Base-by-base conservation (phyloP, 176 grass and related monocot species). In the Ananas comosus region DNA sequence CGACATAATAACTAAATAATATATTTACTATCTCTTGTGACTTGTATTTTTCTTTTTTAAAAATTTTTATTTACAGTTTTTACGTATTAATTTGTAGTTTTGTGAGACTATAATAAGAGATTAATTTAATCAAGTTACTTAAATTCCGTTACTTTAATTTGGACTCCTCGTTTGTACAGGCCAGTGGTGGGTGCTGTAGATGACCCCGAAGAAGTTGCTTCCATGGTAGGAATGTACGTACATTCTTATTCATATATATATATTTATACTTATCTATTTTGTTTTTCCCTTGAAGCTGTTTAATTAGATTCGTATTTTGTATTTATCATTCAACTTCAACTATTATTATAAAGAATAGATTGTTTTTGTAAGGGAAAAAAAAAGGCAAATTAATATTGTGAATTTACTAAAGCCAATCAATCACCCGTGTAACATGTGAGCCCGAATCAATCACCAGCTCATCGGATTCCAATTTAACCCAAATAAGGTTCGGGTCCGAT, bases 181-280 rank as follows among this genome's bases (percentile, higher is more conserved):
- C 29, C 64, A 22, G 71, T 81, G 16, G 63, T 33, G n/a, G 79
- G 71, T 4, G 79, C 79, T 27, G 79, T 75, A 33, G 70, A 74
- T 29, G 64, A 81, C 61, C 79, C 79, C 4, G 79, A 81, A 53
- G 51, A 28, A 3, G 19, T 81, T 50, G 79, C 79, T 18, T 68
- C 79, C n/a, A 74, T 67, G 56, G 79, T 81, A 4, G 24, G 33
- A 19, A 71, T 74, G 79, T 81, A 52, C 57, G 79, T 74, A 47
- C 72, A 47, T 79, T 47, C 71, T 1, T 69, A 29, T 17, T 59
- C 4, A n/a, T 59, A 9, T 21, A n/a, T n/a, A n/a, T n/a, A n/a
- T n/a, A n/a, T 23, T 61, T 10, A 21, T 18, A 19, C 11, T 21
- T 61, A 19, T 61, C n/a, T 10, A 61, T 61, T 22, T 61, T 61